Evolutionary conservation across 768 basidiomycete genomes (phyloP).

Genomic region (Lentinula guzmanii): DNA sequence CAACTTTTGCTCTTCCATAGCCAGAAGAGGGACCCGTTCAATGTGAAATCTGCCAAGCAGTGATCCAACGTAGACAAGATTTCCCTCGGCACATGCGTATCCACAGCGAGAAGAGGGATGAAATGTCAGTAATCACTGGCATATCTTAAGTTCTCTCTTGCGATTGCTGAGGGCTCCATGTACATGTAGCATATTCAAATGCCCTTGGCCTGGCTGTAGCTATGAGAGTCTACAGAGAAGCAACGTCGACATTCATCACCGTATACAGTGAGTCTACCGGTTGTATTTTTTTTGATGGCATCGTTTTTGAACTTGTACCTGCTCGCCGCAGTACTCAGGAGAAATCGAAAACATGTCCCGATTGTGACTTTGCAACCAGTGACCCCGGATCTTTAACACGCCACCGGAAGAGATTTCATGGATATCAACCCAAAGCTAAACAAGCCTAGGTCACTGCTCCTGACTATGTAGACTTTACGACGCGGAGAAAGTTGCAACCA

Average conservation of each 20-base stretch:
- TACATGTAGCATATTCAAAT: neutral
- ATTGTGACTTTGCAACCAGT: constrained; percentile 1
- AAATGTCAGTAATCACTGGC: neutral
- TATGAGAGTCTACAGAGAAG: constrained; percentile 2
- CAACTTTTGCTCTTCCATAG: neutral
- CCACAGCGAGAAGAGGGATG: neutral
- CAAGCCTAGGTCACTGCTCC: neutral
- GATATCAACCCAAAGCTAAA: constrained; percentile 3
- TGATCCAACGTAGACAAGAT: neutral
- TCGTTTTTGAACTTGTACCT: neutral
- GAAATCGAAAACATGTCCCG: neutral
- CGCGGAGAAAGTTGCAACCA: too few species aligned
- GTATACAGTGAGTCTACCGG: neutral
- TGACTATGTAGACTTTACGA: neutral
- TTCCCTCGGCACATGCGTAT: neutral
- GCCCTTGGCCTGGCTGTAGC: neutral
- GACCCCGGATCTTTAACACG: neutral
- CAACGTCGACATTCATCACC: neutral
- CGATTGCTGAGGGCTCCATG: neutral
- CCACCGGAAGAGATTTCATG: neutral
- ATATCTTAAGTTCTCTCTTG: too few species aligned
- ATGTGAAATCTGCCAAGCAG: neutral
- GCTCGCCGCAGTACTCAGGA: neutral
- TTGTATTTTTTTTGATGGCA: neutral
- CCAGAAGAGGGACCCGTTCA: neutral